Evolutionary conservation across 768 basidiomycete genomes (phyloP), one percentile per base, ranked within the genome.

Genomic region (Agrocybe chaxingu): DNA sequence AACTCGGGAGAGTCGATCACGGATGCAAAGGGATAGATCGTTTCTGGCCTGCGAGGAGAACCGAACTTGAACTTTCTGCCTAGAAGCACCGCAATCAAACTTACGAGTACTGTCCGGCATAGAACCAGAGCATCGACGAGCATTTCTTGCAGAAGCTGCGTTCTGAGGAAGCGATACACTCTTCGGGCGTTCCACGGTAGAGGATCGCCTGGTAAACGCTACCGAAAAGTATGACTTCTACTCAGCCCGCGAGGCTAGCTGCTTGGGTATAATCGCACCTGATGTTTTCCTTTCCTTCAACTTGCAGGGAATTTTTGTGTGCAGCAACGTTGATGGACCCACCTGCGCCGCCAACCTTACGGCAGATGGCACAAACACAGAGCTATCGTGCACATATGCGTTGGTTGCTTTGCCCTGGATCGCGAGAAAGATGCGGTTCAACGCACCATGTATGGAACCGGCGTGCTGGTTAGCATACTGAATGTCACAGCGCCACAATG

Each of bases 321-420:
- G 75, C 85, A 18, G 81, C 79, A n/a, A 87, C 75, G 53, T 86
- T 86, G 61, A 86, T 75, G 2, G 82, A 80, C 0, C 85, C 84
- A 8, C 84, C 81, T 0, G 67, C 67, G 10, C 85, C 85, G 34
- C 84, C 84, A 8, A 84, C 81, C 62, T 87, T 87, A 50, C 85
- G 79, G 58, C 85, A 87, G 53, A 87, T 85, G 32, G 82, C 85
- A 60, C 85, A 87, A 4, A 80, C 46, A 56, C 85, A 87, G 32
- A 86, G 62, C 79, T 84, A 50, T 8, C 24, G n/a, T 41, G n/a
- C 4, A 31, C 32, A 47, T 30, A 8, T n/a, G 16, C 39, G 24
- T 24, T 24, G 24, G 24, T 24, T 24, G 24, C 24, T 24, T 24
- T 24, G 24, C 24, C 24, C 24, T 24, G 24, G 5, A 24, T 24